Base-by-base conservation (phyloP, 306 rosid species). In the Gleditsia sinensis region DNA sequence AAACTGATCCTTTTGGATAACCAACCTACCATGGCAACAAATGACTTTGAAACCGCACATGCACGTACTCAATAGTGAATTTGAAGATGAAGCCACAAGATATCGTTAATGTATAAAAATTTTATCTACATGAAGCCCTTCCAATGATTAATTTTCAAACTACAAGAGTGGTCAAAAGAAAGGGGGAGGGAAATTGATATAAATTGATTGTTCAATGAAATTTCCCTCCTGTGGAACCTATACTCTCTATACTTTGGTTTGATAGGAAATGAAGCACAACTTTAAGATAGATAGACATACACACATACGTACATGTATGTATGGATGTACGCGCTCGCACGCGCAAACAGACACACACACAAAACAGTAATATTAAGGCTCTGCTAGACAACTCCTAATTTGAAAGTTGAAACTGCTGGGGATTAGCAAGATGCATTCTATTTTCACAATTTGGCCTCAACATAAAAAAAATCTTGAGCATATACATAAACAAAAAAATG, bases 1-100 rank as follows among this genome's bases (percentile, higher is more conserved):
- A 79, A 78, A 57, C 36, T 65, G 67, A 65, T 68, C 67, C 45
- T 11, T 24, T 39, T 48, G 72, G 49, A 54, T 54, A 54, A 0
- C 1, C 25, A 54, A 3, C 5, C 33, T 24, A 5, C 23, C 32
- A 78, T 54, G 59, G 56, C 34, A 78, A 69, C 46, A 45, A 54
- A 37, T 9, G 60, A 62, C 46, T 67, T 49, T 39, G 43, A 51
- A 77, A 39, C 62, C 32, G 54, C 67, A 34, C 50, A 67, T 25
- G 11, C 12, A 71, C 55, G 58, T 42, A 51, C 62, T 59, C 11
- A 28, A 62, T 39, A 65, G 72, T 28, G 19, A 51, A n/a, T 25
- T 58, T 55, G 46, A 64, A 45, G 21, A 48, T 16, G 39, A 37
- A 36, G 51, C 32, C 48, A 42, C n/a, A 58, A 53, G 58, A 23